A percentile compares a stretch with the other conserved stretches of the same genome.
phyloP scores from a whole-genome alignment of 192 early-diverging fungal genomes.

The Entomortierella beljakovae region DNA sequence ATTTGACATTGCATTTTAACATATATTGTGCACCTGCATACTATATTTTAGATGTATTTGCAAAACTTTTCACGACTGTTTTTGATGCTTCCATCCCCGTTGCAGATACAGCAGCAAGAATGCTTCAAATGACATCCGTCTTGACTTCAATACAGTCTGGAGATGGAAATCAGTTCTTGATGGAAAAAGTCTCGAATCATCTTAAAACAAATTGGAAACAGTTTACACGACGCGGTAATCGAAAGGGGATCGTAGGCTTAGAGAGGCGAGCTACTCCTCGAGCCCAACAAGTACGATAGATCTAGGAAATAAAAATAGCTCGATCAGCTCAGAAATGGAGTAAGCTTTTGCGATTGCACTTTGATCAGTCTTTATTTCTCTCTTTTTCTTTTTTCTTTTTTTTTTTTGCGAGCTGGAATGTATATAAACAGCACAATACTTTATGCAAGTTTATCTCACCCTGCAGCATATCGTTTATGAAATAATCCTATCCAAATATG shows the following conservation, averaged over 20 bases:
- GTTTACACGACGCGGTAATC: conserved; percentile 64
- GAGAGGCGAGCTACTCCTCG: conserved; percentile 22
- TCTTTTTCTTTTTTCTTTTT: too few species aligned
- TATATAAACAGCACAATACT: too few species aligned
- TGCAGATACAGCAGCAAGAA: conserved; percentile 71
- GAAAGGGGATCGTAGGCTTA: conserved; percentile 67
- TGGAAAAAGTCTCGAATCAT: conserved; percentile 63
- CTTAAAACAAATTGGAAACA: conserved; percentile 68
- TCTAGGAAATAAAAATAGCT: too few species aligned
- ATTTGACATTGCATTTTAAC: too few species aligned
- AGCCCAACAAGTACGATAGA: neutral
- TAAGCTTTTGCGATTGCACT: too few species aligned
- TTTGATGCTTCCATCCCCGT: conserved; percentile 73
- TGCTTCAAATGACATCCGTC: conserved; percentile 80
- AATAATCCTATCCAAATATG: too few species aligned
- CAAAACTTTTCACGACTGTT: conserved; percentile 69
- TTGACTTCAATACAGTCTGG: conserved; percentile 64
- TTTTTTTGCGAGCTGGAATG: too few species aligned
- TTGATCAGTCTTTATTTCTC: too few species aligned
- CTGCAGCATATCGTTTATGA: too few species aligned
- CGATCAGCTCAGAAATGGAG: too few species aligned
- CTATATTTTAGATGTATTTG: conserved; percentile 66
- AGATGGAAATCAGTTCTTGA: conserved; percentile 59
- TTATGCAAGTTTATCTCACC: too few species aligned
- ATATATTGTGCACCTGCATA: too few species aligned